These are phyloP conservation scores for Pseudogymnoascus sp. DNA, from an alignment of 2,329 filamentous ascomycete genomes.

Conservation along the genomic window DNA sequence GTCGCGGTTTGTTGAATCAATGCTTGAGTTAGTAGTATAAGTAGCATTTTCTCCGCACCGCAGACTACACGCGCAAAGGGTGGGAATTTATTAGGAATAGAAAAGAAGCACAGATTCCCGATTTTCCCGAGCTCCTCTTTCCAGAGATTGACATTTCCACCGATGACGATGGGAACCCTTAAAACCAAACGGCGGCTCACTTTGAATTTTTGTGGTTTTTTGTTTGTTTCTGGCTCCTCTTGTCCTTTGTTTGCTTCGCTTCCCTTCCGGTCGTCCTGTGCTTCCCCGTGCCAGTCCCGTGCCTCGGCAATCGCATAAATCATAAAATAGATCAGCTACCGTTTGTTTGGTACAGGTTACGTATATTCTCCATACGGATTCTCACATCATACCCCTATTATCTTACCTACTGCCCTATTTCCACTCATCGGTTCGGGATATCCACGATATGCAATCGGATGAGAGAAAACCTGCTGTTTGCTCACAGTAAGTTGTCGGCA, in stretches of 20 bases:
- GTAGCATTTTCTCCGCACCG: neutral
- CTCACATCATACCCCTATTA: neutral
- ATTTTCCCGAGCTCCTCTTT: neutral
- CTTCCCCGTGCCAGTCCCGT: neutral
- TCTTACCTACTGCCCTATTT: neutral
- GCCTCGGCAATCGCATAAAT: neutral
- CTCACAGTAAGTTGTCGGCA: neutral
- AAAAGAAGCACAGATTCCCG: neutral
- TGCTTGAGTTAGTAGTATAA: neutral
- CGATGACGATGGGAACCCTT: neutral
- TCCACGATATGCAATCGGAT: neutral
- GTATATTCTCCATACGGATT: neutral
- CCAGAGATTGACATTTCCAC: neutral
- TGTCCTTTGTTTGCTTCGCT: neutral
- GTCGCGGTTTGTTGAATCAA: neutral
- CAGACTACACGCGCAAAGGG: neutral
- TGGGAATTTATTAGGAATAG: slow-evolving; percentile 4
- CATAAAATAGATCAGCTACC: neutral
- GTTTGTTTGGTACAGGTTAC: slow-evolving; percentile 1
- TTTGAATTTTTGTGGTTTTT: neutral
- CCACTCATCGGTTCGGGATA: neutral
- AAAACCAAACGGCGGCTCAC: neutral
- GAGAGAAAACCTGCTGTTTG: neutral
- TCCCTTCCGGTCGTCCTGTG: neutral
- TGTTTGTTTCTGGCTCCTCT: neutral